phyloP scores from a whole-genome alignment of 805 yeast species.

The Wickerhamiella cacticola region DNA sequence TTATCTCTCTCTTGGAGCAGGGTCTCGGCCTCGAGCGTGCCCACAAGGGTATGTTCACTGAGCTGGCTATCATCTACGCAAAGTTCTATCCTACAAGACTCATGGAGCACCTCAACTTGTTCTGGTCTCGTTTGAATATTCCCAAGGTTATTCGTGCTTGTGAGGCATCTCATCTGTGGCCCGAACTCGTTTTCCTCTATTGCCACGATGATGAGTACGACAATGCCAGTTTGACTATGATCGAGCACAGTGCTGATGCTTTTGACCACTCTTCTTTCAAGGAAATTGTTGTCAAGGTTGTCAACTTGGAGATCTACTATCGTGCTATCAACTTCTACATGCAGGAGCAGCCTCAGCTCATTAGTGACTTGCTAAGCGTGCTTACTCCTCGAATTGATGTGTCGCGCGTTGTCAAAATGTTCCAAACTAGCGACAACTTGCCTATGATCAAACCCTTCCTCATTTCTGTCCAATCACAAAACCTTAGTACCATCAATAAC shows the following conservation, averaged over 20 bases:
- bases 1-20: conserved; percentile 84
- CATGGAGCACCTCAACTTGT: conserved; percentile 90
- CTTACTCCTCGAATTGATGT: conserved; percentile 84
- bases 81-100: conserved; percentile 83
- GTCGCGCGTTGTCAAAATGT: conserved; percentile 87
- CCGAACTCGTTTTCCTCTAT: conserved; percentile 88
- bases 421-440: conserved; percentile 87
- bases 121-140: conserved; percentile 97
- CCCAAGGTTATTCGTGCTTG: conserved; percentile 94
- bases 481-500: conserved; percentile 79
- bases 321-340: conserved; percentile 93
- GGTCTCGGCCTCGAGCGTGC: conserved; percentile 96
- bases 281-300: conserved; percentile 87
- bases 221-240: conserved; percentile 92
- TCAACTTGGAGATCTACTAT: conserved; percentile 92
- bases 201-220: conserved; percentile 99
- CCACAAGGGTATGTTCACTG: conserved; percentile 99
- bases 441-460: conserved; percentile 94
- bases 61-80: conserved; percentile 78
- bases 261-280: conserved; percentile 91
- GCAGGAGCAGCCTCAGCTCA: conserved; percentile 78
- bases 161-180: conserved; percentile 90
- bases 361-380: conserved; percentile 74
- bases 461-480: conserved; percentile 80
- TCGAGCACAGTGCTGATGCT: conserved; percentile 84